A percentile compares a stretch with the other conserved stretches of the same genome.
Evolutionary conservation across 208 protist genomes (phyloP).

Genomic region (Trichomonas gallinae): DNA sequence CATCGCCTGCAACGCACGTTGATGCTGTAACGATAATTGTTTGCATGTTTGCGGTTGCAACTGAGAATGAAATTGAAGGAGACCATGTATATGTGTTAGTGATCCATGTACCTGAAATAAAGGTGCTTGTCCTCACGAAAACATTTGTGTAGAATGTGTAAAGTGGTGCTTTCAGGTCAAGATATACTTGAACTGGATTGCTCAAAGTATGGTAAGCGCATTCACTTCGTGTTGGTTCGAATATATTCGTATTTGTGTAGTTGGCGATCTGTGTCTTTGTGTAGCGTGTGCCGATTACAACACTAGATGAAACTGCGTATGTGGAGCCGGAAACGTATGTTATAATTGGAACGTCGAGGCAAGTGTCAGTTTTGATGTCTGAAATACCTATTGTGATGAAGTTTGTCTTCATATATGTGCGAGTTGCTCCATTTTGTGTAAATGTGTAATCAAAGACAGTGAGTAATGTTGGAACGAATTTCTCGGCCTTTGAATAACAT

Average conservation of each 20-base stretch:
- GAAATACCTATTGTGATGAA: neutral
- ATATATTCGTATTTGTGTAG: neutral
- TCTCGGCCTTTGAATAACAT: neutral
- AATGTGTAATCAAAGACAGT: neutral
- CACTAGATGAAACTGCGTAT: neutral
- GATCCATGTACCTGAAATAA: neutral
- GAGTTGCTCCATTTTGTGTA: neutral
- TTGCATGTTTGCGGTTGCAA: neutral
- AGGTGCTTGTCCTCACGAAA: neutral
- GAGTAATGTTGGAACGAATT: neutral
- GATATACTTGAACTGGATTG: neutral
- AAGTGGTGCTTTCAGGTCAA: neutral
- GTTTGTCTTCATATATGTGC: neutral
- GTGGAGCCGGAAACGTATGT: neutral
- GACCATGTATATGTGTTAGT: neutral
- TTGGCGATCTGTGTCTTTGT: neutral
- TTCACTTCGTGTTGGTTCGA: neutral
- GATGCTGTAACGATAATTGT: neutral
- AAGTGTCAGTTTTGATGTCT: neutral
- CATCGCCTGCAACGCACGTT: neutral
- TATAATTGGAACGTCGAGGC: neutral
- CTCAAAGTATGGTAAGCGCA: neutral
- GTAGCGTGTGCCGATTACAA: neutral
- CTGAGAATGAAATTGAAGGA: neutral
- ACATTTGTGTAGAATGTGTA: neutral